A percentile compares a stretch with the other conserved stretches of the same genome.
Evolutionary conservation across 2,329 filamentous ascomycete genomes (phyloP).

Genomic region (Cladophialophora bantiana): DNA sequence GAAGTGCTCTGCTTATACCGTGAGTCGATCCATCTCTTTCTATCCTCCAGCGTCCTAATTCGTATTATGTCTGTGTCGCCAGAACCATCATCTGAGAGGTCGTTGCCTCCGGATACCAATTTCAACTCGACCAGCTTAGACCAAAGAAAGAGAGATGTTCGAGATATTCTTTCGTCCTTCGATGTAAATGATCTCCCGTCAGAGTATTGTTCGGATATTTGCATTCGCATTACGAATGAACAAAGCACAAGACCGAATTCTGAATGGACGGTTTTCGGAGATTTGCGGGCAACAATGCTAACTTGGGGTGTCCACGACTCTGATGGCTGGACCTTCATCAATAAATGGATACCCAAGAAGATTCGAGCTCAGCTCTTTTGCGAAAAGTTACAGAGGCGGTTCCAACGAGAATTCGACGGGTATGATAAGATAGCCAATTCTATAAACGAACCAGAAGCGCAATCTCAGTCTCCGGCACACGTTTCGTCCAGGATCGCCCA

Average conservation of each 20-base stretch:
- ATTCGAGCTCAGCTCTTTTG: neutral
- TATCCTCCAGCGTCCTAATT: neutral
- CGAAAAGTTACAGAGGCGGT: neutral
- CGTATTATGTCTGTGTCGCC: no score
- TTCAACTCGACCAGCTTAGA: neutral
- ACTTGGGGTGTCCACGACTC: neutral
- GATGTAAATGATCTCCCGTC: neutral
- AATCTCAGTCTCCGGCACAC: neutral
- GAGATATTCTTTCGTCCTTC: slow-evolving; percentile 8
- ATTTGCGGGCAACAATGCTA: neutral
- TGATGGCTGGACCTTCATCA: neutral
- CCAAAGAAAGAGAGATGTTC: neutral
- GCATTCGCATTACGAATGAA: neutral
- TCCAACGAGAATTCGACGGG: neutral
- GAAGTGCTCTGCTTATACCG: neutral
- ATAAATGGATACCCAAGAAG: neutral
- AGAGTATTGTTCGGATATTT: neutral
- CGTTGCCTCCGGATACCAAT: neutral
- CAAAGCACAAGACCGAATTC: slow-evolving; percentile 1
- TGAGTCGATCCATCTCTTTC: neutral
- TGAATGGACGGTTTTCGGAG: neutral
- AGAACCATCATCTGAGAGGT: neutral
- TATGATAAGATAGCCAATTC: neutral
- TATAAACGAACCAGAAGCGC: neutral
- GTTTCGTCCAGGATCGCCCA: neutral